Evolutionary conservation across 2,329 filamentous ascomycete species (phyloP), one percentile per base, ranked within the genome.

Genomic region (Xylaria digitata): DNA sequence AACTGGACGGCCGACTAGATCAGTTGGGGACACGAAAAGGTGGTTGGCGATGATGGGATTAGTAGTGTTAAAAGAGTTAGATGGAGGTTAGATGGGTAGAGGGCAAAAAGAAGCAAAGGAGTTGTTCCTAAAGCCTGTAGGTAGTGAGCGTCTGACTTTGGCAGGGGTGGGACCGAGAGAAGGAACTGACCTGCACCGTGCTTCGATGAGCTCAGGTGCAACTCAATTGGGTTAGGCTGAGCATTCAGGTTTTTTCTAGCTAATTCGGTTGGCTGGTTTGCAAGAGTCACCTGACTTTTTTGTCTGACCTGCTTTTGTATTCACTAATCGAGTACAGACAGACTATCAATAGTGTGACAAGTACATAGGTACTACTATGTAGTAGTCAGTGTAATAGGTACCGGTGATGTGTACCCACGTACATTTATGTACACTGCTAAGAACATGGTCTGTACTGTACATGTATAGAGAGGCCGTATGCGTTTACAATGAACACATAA

Each of bases 71-170:
- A 45, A 45, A 52, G 56, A 64, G 62, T 64, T 46, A 48, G 60
- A 61, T 45, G 49, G 58, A 63, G 48, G 59, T 30, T 69, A 61
- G 65, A 66, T 58, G 63, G 63, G 65, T 43, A 42, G 60, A 67
- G 70, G 68, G 65, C 65, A 69, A 74, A 75, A 74, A 71, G 70
- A 72, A 70, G 71, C 72, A 72, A 75, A 75, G 73, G 73, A 75
- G 73, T 61, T 63, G 72, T 58, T 63, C 49, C 53, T 61, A 60
- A 32, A 62, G 60, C 49, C 64, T 66, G 2, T 55, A 40, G 34
- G 52, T 42, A 54, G 52, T 55, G 55, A 63, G 60, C 48, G 40
- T 64, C 61, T 61, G 54, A 67, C 61, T 61, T 66, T 40, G 53
- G 42, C 26, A 63, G 30, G 50, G 34, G 65, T 67, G 64, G 56